These are phyloP conservation scores for Ogataea zsoltii DNA, from an alignment of 805 yeast genomes.

Conservation along the genomic window DNA sequence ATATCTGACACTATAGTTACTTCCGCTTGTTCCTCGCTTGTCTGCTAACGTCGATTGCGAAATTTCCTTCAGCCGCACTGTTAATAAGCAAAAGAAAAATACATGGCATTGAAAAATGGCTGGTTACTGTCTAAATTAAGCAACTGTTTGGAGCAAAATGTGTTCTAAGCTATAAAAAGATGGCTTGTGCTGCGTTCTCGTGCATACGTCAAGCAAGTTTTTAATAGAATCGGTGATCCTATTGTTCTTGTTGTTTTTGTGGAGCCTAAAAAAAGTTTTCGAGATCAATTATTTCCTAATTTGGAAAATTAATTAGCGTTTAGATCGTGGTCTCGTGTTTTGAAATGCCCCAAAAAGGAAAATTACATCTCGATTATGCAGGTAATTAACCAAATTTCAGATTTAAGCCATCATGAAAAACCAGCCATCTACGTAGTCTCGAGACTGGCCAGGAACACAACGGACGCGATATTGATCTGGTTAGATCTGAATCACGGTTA, in stretches of 20 bases:
- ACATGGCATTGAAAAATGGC: not conserved
- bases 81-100: not conserved
- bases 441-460: not conserved
- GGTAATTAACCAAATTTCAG: slow-evolving; percentile 8
- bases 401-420: slow-evolving; percentile 16
- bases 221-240: not conserved
- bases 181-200: slow-evolving; percentile 3
- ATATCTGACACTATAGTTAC: not conserved
- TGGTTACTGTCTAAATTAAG: not conserved
- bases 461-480: slow-evolving; percentile 5
- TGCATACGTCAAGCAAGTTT: slow-evolving; percentile 3
- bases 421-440: not conserved
- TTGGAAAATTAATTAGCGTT: slow-evolving; percentile 10
- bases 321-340: slow-evolving; percentile 6
- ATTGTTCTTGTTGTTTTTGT: slow-evolving; percentile 5
- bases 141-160: not conserved
- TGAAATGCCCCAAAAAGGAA: slow-evolving; percentile 8
- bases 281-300: slow-evolving; percentile 4
- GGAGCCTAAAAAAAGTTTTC: slow-evolving; percentile 1
- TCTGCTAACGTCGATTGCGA: not conserved
- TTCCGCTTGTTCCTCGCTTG: not conserved
- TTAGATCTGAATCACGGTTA: slow-evolving; percentile 7
- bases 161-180: not conserved
- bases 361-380: slow-evolving; percentile 12
- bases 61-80: too few species aligned